phyloP scores from a whole-genome alignment of 1,139 yeast species.

The Fermentozyma sake region DNA sequence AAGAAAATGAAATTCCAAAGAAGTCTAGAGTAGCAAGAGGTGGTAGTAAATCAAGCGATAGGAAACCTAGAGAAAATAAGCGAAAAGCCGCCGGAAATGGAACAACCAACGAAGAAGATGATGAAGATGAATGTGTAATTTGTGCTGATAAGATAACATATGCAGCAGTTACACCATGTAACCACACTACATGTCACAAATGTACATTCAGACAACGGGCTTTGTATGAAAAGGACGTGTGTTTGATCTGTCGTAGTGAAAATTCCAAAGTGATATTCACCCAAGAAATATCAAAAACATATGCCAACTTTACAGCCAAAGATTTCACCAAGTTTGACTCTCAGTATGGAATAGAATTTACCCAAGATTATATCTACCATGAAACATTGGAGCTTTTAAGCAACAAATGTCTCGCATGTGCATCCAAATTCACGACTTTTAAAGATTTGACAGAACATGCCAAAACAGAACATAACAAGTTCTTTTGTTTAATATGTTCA shows the following conservation, averaged over 20 bases:
- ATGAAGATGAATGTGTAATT: constrained; percentile 58
- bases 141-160: constrained; percentile 70
- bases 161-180: constrained; percentile 77
- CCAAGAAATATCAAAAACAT: constrained; percentile 37
- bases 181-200: constrained; percentile 76
- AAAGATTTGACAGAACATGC: constrained; percentile 64
- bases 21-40: constrained; percentile 19
- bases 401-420: constrained; percentile 57
- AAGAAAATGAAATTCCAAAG: constrained; percentile 1
- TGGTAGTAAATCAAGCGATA: constrained; percentile 4
- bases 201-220: constrained; percentile 86
- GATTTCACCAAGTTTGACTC: constrained; percentile 35
- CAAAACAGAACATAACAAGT: constrained; percentile 54
- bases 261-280: constrained; percentile 58
- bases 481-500: constrained; percentile 72
- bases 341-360: constrained; percentile 49
- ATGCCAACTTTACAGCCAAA: constrained; percentile 27
- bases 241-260: constrained; percentile 82
- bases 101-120: too few relatives aligned
- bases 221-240: constrained; percentile 63
- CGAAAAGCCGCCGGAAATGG: too few relatives aligned
- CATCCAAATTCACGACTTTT: constrained; percentile 40
- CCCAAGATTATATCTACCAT: constrained; percentile 36
- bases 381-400: constrained; percentile 51
- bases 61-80: too few relatives aligned